Evolutionary conservation across 176 grass and related monocot genomes (phyloP), one percentile per base, ranked within the genome.

Genomic region (Triticum turgidum): DNA sequence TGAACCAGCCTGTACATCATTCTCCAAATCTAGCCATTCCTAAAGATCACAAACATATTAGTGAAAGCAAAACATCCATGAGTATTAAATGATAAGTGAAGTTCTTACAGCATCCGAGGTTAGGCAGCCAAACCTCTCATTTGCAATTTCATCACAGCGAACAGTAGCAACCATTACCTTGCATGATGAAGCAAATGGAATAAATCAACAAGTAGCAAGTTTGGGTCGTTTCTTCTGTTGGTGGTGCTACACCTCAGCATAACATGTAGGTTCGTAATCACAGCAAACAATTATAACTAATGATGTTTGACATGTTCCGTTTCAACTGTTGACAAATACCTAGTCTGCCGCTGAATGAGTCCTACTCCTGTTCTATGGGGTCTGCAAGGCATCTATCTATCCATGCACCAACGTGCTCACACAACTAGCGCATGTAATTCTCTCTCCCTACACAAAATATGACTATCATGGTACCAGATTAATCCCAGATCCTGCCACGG

Each of bases 111-210:
- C 78, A 76, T 98, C 94, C 1, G 94, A 87, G 10, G 63, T 88
- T 84, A 98, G 88, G 86, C 80, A 90, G 39, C 85, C 81, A 87
- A 98, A 91, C 89, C 92, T 96, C 76, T 98, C 93, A 5, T 96
- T 91, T 69, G 97, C 97, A 80, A 98, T 96, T 88, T 98, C 97
- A 82, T 98, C 97, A 78, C 97, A 98, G n/a, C 94, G 88, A 30
- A 98, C 97, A 80, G 97, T 98, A 86, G 97, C 97, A 88, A 98
- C 97, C 97, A 98, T 98, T 75, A 98, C 94, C 97, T 98, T 81
- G 76, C 77, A 81, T 75, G 37, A n/a, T 81, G 42, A 65, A 88
- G 15, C 4, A 85, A 77, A 88, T 52, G 39, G 12, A 84, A 70
- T 54, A 88, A 76, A 85, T 84, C 17, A 68, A 24, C 21, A 61